Base-by-base conservation (phyloP, 768 basidiomycete genomes). In the Hirschioporus abietinus region DNA sequence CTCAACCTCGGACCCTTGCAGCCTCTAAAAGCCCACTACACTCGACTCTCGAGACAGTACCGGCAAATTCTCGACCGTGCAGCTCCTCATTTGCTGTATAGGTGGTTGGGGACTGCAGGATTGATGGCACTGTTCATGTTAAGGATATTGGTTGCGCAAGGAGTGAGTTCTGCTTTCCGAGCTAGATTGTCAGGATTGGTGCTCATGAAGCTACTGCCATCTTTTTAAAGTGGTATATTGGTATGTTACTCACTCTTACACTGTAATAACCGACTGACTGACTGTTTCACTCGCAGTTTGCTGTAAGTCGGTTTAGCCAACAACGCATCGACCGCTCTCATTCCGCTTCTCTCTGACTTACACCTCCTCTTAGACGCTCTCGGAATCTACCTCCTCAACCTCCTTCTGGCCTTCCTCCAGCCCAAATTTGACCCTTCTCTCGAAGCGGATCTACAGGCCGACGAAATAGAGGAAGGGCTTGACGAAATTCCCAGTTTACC, bases 371-470 rank as follows among this genome's bases (percentile, higher is more conserved):
- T 68, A 92, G 91, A 96, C 74, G 96, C 92, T 20, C 89, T 92
- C 71, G 95, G 93, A 34, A 98, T 97, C 71, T 98, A 98, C 79
- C 87, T 96, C 69, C 85, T 98, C 67, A 97, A 99, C 80, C 87
- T 99, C 64, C 88, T 99, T 65, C 85, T 99, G 70, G 96, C 97
- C 1, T 99, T 99, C 83, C 83, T 99, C 20, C 96, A 98, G 81
- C 97, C 97, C 35, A 93, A 91, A 76, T 99, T 99, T 76, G 97
- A 99, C 78, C 96, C 97, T 0, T 96, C 96, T 1, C 80, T 98
- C 35, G 91, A 95, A 70, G 93, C 93, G 60, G 97, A 99, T 76
- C 81, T 98, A 15, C 83, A 93, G 69, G 97, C 95, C 1, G 92
- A 96, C 70, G 96, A 98, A 74, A 91, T 97, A 23, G 97, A 99